phyloP scores from a whole-genome alignment of 2,329 filamentous ascomycete species.

The Biscogniauxia mediterranea region DNA sequence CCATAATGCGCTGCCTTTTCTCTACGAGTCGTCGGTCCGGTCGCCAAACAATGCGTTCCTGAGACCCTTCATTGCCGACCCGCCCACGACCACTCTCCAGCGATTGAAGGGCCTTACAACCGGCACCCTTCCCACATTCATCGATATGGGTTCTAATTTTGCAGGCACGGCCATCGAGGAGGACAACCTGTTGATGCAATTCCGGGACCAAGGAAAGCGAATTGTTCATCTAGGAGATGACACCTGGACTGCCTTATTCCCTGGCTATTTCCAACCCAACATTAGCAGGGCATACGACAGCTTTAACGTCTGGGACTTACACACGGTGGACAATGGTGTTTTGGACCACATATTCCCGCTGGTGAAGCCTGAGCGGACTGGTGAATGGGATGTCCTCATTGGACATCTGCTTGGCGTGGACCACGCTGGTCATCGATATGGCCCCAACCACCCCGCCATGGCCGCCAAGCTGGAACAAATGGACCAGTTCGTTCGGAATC shows the following conservation, averaged over 20 bases:
- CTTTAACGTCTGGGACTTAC: slow-evolving; percentile 97
- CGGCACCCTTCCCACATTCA: slow-evolving; percentile 89
- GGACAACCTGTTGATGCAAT: slow-evolving; percentile 71
- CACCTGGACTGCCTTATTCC: slow-evolving; percentile 93
- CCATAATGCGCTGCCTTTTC: slow-evolving; percentile 82
- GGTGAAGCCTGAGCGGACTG: slow-evolving; percentile 60
- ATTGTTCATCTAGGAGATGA: slow-evolving; percentile 97
- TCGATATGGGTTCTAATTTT: slow-evolving; percentile 93
- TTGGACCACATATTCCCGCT: slow-evolving; percentile 87
- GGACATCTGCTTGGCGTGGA: slow-evolving; percentile 94
- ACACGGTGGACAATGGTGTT: slow-evolving; percentile 95
- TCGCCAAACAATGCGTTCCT: slow-evolving; percentile 82
- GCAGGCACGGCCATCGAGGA: slow-evolving; percentile 94
- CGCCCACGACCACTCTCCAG: slow-evolving; percentile 90
- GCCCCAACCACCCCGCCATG: slow-evolving; percentile 91
- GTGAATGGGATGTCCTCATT: slow-evolving; percentile 89
- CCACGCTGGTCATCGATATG: slow-evolving; percentile 94
- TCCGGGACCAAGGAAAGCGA: slow-evolving; percentile 63
- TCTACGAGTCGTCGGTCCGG: slow-evolving; percentile 77
- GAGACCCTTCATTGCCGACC: slow-evolving; percentile 93
- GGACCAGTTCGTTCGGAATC: slow-evolving; percentile 72
- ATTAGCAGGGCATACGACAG: slow-evolving; percentile 90
- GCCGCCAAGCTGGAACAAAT: slow-evolving; percentile 86
- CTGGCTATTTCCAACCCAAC: slow-evolving; percentile 85
- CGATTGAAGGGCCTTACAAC: slow-evolving; percentile 92